These are phyloP conservation scores for Metschnikowia borealis DNA, from an alignment of 805 yeast species.

Conservation along the genomic window DNA sequence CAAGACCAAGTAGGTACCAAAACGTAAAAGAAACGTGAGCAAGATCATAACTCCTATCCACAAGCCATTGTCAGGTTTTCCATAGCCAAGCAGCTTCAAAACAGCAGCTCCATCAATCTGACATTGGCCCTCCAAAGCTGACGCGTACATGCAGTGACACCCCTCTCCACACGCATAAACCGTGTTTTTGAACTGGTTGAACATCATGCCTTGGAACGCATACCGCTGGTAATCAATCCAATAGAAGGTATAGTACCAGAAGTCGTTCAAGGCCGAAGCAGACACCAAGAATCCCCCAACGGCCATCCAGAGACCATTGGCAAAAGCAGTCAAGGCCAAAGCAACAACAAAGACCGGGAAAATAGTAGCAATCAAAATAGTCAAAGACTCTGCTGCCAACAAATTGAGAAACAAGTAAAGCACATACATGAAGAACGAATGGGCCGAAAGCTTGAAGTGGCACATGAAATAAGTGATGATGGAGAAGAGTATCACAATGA, in stretches of 20 bases:
- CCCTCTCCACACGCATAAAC: conserved; percentile 26
- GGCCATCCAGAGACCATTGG: conserved; percentile 43
- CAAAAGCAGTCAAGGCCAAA: conserved; percentile 37
- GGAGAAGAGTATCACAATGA: conserved; percentile 28
- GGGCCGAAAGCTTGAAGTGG: conserved; percentile 25
- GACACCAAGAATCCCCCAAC: conserved; percentile 40
- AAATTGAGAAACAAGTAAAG: conserved; percentile 38
- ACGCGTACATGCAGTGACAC: conserved; percentile 34
- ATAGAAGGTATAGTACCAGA: conserved; percentile 40
- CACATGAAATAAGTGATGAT: conserved; percentile 33
- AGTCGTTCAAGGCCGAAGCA: conserved; percentile 28
- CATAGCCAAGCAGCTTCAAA: conserved; percentile 28
- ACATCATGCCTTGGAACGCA: conserved; percentile 43
- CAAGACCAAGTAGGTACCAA: conserved; percentile 24
- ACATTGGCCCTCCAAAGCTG: conserved; percentile 26
- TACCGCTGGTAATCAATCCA: conserved; percentile 41
- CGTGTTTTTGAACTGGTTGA: conserved; percentile 31
- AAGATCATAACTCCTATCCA: conserved; percentile 35
- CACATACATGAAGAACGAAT: conserved; percentile 31
- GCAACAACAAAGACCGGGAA: conserved; percentile 36
- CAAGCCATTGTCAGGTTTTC: conserved; percentile 22
- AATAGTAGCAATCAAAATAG: conserved; percentile 30
- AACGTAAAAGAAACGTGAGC: conserved; percentile 26
- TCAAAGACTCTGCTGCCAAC: conserved; percentile 39
- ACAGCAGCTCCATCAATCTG: conserved; percentile 32